These are phyloP conservation scores for Gracilariopsis chorda DNA, from an alignment of 23 red algal species.

Conservation along the genomic window DNA sequence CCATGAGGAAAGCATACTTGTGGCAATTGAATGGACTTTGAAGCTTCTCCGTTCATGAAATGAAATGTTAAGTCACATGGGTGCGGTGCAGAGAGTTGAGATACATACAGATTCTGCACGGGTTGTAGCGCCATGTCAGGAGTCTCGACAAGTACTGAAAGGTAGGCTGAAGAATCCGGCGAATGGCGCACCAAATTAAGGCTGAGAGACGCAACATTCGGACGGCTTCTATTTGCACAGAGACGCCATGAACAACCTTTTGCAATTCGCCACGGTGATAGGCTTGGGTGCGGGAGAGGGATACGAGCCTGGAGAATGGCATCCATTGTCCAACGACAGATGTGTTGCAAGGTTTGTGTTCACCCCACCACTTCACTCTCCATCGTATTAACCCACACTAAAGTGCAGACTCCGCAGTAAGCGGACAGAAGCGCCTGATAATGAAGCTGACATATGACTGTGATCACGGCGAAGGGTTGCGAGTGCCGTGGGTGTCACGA, in stretches of 20 bases:
- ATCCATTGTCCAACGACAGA: not conserved
- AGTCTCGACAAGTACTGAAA: not conserved
- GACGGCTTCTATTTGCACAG: constrained; percentile 2
- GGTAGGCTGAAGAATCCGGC: not conserved
- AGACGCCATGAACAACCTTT: constrained; percentile 4
- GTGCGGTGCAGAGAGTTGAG: not conserved
- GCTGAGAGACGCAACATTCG: not conserved
- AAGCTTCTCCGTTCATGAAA: not conserved
- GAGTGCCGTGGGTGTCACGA: too few relatives aligned
- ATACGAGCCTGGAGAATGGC: not conserved
- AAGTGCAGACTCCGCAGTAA: not conserved
- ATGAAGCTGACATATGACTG: not conserved
- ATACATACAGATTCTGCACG: not conserved
- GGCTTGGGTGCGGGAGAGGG: not conserved
- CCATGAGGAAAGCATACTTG: not conserved
- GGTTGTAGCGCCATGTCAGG: not conserved
- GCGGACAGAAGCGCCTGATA: not conserved
- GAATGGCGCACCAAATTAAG: not conserved
- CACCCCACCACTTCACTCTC: not conserved
- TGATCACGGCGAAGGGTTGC: not conserved
- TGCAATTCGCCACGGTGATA: not conserved
- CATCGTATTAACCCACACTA: not conserved
- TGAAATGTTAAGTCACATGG: not conserved
- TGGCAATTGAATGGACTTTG: not conserved
- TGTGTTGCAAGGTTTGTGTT: not conserved